Evolutionary conservation across 2,329 filamentous ascomycete species (phyloP).

Genomic region (Lachnellula arida): DNA sequence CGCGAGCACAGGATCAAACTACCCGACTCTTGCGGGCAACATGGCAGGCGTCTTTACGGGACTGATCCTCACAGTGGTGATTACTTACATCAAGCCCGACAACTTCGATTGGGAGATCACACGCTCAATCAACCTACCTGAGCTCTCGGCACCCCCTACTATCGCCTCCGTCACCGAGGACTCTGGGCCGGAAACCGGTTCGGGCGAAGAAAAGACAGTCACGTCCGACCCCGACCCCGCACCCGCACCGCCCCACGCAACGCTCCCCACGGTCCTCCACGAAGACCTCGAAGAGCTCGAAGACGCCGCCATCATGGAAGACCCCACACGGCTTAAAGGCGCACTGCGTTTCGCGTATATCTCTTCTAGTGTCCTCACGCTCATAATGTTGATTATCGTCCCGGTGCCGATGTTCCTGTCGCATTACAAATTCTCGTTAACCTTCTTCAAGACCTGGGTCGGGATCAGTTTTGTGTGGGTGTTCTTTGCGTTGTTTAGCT

Average conservation of each 20-base stretch:
- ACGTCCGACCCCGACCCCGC: no score
- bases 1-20: constrained; percentile 38
- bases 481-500: constrained; percentile 5
- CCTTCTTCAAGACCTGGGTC: constrained; percentile 10
- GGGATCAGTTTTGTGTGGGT: constrained; percentile 11
- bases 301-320: constrained; percentile 1
- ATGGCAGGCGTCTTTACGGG: neutral
- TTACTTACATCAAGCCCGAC: constrained; percentile 3
- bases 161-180: neutral
- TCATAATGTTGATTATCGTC: neutral
- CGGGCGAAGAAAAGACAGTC: no score
- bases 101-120: constrained; percentile 12
- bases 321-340: neutral
- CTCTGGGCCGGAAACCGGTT: neutral
- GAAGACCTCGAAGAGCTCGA: neutral
- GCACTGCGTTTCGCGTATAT: neutral
- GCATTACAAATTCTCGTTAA: constrained; percentile 6
- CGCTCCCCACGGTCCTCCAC: neutral
- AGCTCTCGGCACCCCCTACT: neutral
- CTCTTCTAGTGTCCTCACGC: neutral
- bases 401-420: constrained; percentile 11
- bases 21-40: constrained; percentile 1
- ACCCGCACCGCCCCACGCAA: no score
- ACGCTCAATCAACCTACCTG: neutral
- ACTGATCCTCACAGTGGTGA: neutral